A percentile compares a stretch with the other conserved stretches of the same genome.
phyloP scores from a whole-genome alignment of 169 alveolate genomes.

The Plasmodium blacklocki region DNA sequence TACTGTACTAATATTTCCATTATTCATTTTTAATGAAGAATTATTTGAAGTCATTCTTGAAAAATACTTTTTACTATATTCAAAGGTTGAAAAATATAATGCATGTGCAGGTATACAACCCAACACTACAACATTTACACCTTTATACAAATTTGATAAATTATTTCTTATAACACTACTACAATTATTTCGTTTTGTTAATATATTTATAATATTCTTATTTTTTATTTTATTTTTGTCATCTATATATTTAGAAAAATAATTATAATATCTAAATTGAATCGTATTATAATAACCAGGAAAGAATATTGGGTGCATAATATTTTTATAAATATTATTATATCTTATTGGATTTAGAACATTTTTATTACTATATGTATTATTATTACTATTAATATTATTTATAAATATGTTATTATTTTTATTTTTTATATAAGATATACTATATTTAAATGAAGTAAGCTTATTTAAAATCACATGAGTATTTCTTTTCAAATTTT shows the following conservation, averaged over 20 bases:
- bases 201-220: neutral
- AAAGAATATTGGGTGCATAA: too few species aligned
- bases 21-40: neutral
- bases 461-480: too few species aligned
- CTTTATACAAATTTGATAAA: constrained; percentile 88
- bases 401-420: too few species aligned
- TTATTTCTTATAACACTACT: constrained; percentile 84
- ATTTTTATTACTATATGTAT: too few species aligned
- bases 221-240: neutral
- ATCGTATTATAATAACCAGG: too few species aligned
- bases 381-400: too few species aligned
- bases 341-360: too few species aligned
- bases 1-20: neutral
- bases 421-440: too few species aligned
- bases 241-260: neutral
- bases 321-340: too few species aligned
- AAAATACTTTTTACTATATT: constrained; percentile 54
- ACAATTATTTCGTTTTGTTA: constrained; percentile 28
- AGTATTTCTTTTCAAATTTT: too few species aligned
- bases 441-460: too few species aligned
- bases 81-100: constrained; percentile 87
- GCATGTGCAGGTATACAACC: constrained; percentile 99
- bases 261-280: neutral
- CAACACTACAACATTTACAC: constrained; percentile 93
- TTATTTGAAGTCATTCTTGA: constrained; percentile 27